Percentiles rank a stretch among this genome's conserved stretches.
Evolutionary conservation across 1,139 yeast species (phyloP).

Genomic region (Meyerozyma carpophila): DNA sequence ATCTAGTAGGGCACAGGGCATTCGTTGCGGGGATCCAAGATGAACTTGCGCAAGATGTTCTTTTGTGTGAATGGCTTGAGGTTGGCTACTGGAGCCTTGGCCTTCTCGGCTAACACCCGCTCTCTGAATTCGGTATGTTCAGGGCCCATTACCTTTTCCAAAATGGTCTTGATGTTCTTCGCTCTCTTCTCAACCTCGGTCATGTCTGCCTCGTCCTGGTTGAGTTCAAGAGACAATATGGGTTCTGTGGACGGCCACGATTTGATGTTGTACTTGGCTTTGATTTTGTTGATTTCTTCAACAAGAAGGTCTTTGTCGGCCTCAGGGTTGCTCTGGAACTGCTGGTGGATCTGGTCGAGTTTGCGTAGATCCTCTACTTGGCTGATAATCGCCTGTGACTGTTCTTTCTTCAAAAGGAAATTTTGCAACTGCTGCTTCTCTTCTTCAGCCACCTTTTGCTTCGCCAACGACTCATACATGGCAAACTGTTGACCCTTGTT

Average conservation of each 20-base stretch:
- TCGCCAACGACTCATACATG: conserved; percentile 69
- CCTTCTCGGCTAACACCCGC: conserved; percentile 21
- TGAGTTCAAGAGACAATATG: conserved; percentile 32
- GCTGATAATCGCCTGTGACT: conserved; percentile 29
- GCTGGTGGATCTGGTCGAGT: conserved; percentile 37
- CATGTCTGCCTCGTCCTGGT: conserved; percentile 26
- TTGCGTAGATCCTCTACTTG: conserved; percentile 45
- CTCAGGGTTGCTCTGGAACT: conserved; percentile 25
- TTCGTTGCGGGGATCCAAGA: conserved; percentile 33
- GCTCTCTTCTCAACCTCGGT: conserved; percentile 24
- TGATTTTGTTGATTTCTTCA: conserved; percentile 43
- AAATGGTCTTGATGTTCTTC: conserved; percentile 26
- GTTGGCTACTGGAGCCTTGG: conserved; percentile 17
- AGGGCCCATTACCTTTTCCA: conserved; percentile 23
- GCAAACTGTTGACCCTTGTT: conserved; percentile 92
- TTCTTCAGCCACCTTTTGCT: conserved; percentile 55
- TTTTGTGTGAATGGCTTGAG: conserved; percentile 44
- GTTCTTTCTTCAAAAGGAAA: conserved; percentile 42
- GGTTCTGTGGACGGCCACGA: conserved; percentile 56
- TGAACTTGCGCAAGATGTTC: conserved; percentile 48
- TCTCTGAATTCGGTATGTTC: conserved; percentile 22
- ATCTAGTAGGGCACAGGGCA: conserved; percentile 22
- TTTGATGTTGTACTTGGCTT: conserved; percentile 47
- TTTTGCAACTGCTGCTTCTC: conserved; percentile 49
- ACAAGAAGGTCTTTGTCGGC: conserved; percentile 35